These are phyloP conservation scores for Boletus pseudopeckii DNA, from an alignment of 768 basidiomycete species.

Conservation along the genomic window DNA sequence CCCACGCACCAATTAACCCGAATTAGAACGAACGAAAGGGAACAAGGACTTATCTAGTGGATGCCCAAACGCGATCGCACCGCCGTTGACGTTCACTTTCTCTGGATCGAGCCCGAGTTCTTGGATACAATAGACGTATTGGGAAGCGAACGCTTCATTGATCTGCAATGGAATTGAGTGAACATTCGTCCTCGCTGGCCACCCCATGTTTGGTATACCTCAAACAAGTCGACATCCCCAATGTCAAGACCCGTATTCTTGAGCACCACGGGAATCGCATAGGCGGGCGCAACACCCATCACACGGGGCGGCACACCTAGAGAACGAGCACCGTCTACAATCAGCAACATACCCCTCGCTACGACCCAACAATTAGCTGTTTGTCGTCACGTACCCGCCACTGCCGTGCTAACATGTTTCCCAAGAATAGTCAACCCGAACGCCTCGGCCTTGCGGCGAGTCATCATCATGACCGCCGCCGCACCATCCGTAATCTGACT, in stretches of 20 bases:
- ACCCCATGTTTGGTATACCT: conserved; percentile 40
- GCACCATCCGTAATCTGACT: conserved; percentile 84
- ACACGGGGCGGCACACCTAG: conserved; percentile 72
- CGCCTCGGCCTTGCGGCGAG: conserved; percentile 70
- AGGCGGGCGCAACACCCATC: conserved; percentile 85
- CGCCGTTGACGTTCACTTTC: conserved; percentile 86
- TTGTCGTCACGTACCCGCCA: conserved; percentile 47
- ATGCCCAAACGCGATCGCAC: conserved; percentile 85
- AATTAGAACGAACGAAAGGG: background rate
- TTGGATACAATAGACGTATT: conserved; percentile 71
- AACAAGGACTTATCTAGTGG: conserved; percentile 62
- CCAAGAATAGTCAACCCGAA: conserved; percentile 71
- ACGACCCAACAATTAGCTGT: no score
- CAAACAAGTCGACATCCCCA: conserved; percentile 75
- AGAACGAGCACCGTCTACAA: background rate
- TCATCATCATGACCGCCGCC: conserved; percentile 81
- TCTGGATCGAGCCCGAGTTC: conserved; percentile 57
- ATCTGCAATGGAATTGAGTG: conserved; percentile 44
- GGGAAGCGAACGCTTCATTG: conserved; percentile 90
- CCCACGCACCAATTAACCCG: conserved; percentile 11
- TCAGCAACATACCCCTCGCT: background rate
- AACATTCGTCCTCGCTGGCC: background rate
- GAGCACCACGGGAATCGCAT: conserved; percentile 79
- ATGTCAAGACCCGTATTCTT: conserved; percentile 61
- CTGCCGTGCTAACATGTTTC: conserved; percentile 71